Base-by-base conservation (phyloP, 2,329 filamentous ascomycete species). In the Fusarium sp. region DNA sequence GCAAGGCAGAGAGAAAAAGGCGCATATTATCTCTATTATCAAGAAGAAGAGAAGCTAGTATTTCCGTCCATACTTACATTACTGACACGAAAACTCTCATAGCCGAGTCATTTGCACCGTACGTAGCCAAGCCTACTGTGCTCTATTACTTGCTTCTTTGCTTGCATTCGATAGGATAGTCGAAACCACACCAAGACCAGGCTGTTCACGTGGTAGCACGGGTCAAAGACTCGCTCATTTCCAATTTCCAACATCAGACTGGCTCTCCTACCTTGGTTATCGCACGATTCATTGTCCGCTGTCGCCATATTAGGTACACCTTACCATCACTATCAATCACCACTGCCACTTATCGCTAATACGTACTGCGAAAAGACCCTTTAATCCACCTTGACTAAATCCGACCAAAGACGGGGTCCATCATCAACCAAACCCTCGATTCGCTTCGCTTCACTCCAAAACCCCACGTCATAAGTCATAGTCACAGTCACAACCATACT, bases 21-120 rank as follows among this genome's bases (percentile, higher is more conserved):
- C 64, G 63, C 57, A 68, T 43, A 40, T 54, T 54, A 16, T 30
- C 64, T 25, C 40, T 56, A 24, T 40, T 15, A 8, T 27, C 14
- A 42, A 40, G 18, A 38, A n/a, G 30, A 38, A 59, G 43, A 24
- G 57, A 51, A 29, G 32, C 34, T 22, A 57, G 24, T 18, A 22
- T 27, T 24, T 51, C 16, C 18, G 56, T 32, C 42, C 40, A 34
- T 38, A 18, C 32, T 49, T 40, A 45, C 40, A 58, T 71, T 62
- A 59, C 72, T 74, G 49, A 74, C 62, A 63, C 47, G 56, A 50
- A 50, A 45, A 40, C 20, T 47, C 63, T 59, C 60, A 70, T 59
- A 73, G 65, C 56, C 68, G 68, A 74, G 60, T 66, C 68, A 66
- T 65, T 62, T 55, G 58, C 62, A 67, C 62, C 40, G 54, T 54